Conservation (phyloP, 352 stramenopile genomes). For the Pythium rishiriense region DNA sequence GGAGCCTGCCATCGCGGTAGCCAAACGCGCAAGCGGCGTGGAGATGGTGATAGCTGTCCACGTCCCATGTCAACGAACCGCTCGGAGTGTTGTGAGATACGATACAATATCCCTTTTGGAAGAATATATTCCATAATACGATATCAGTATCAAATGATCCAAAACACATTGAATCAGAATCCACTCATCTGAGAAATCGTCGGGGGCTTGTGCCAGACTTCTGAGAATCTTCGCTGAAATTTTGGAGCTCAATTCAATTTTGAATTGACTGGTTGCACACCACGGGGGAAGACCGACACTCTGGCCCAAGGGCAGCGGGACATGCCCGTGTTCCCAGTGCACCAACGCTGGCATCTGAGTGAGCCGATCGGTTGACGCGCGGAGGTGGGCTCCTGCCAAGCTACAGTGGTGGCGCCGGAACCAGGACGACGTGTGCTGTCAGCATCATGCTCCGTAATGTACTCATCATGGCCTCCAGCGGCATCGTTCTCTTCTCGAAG, state of each 20-base stretch:
- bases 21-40: background rate
- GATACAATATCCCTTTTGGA: too few species aligned
- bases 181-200: conserved; percentile 1
- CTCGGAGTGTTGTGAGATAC: background rate
- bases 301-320: background rate
- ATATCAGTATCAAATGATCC: conserved; percentile 6
- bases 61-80: background rate
- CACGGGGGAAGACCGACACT: background rate
- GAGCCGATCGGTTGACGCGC: too few species aligned
- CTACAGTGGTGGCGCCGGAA: background rate
- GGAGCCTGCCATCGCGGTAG: background rate
- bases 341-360: too few species aligned
- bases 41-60: background rate
- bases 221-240: conserved; percentile 26
- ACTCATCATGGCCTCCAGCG: conserved; percentile 90
- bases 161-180: background rate
- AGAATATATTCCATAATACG: background rate
- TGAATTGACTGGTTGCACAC: conserved; percentile 11
- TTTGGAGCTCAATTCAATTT: conserved; percentile 27
- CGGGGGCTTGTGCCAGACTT: background rate
- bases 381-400: too few species aligned
- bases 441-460: conserved; percentile 89
- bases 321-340: background rate
- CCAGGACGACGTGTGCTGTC: background rate
- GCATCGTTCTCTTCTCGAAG: conserved; percentile 93